Conservation (phyloP, 345 rosid genomes). For the Eucalyptus victrix region DNA sequence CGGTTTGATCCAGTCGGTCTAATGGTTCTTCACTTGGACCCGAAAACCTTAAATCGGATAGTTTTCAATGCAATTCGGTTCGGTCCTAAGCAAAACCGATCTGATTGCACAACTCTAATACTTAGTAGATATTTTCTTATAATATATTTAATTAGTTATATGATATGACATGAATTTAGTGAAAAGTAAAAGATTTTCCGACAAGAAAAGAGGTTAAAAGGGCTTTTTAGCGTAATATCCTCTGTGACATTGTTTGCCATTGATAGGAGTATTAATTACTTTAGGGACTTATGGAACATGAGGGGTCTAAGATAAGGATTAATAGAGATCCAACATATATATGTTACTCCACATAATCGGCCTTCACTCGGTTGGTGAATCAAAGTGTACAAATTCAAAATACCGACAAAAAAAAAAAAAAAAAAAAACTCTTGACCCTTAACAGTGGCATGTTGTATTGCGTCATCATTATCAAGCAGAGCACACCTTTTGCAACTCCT, state of each 20-base stretch:
- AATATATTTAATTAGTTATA: neutral
- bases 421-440: neutral
- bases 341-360: neutral
- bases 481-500: neutral
- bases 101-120: neutral
- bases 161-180: neutral
- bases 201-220: neutral
- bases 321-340: neutral
- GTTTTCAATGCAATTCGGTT: neutral
- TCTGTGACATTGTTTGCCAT: neutral
- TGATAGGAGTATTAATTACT: neutral
- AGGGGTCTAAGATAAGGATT: neutral
- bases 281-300: neutral
- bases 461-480: neutral
- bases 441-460: neutral
- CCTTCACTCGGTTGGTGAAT: neutral
- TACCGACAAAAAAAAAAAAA: neutral
- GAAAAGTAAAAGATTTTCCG: neutral
- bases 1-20: rapidly evolving
- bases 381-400: neutral
- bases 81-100: no score
- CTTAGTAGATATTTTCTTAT: neutral
- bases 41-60: rapidly evolving
- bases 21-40: neutral
- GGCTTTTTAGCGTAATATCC: neutral